A percentile compares a stretch with the other conserved stretches of the same genome.
These are phyloP conservation scores for Angophora floribunda DNA, from an alignment of 345 rosid species.

Conservation along the genomic window DNA sequence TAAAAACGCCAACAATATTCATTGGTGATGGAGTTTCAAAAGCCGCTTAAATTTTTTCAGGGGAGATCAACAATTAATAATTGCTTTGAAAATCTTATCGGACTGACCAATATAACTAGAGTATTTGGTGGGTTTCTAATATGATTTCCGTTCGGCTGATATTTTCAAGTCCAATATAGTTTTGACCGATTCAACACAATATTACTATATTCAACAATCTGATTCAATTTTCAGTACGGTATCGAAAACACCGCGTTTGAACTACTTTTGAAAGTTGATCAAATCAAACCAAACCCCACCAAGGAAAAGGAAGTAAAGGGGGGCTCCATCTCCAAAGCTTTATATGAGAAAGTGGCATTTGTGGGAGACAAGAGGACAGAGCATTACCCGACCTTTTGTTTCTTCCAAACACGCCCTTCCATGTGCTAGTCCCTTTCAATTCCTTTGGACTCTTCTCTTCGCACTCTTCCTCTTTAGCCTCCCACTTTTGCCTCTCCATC, in stretches of 20 bases:
- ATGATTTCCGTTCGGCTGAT: background rate
- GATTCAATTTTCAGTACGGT: background rate
- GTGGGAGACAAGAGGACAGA: background rate
- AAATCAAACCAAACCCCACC: conserved; percentile 6
- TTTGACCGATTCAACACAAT: background rate
- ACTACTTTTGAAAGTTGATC: background rate
- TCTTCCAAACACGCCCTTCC: conserved; percentile 81
- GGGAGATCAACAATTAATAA: background rate
- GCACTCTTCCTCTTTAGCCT: background rate
- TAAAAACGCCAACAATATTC: background rate
- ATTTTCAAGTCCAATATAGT: background rate
- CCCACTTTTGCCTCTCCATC: conserved; percentile 12
- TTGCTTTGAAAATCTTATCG: background rate
- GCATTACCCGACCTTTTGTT: conserved; percentile 16
- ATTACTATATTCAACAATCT: background rate
- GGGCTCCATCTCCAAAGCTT: conserved; percentile 20
- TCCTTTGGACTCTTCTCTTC: conserved; percentile 42
- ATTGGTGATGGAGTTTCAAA: background rate
- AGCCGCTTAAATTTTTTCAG: background rate
- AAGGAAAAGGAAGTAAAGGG: background rate
- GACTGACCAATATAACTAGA: too few relatives aligned
- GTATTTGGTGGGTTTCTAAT: background rate
- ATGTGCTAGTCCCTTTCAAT: conserved; percentile 37
- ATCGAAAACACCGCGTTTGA: background rate
- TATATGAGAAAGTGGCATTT: background rate